These are phyloP conservation scores for Gossypium bickii DNA, from an alignment of 345 rosid genomes.

Conservation along the genomic window DNA sequence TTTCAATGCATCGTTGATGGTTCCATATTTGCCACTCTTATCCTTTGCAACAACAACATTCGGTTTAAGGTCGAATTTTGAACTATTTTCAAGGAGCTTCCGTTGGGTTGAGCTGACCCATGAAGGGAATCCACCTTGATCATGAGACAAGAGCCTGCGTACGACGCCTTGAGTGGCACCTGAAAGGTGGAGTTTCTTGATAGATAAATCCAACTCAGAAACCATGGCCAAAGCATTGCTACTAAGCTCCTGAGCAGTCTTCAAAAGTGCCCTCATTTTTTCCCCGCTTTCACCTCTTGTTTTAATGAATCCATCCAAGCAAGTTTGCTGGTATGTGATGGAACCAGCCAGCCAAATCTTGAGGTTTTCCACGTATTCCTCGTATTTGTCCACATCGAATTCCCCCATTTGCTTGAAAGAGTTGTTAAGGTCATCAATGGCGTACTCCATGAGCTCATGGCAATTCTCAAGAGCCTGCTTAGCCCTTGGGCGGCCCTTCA, in stretches of 20 bases:
- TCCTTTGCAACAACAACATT: slow-evolving; percentile 61
- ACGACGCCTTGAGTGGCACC: slow-evolving; percentile 9
- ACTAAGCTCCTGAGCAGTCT: slow-evolving; percentile 42
- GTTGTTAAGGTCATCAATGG: slow-evolving; percentile 48
- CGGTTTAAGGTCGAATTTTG: slow-evolving; percentile 29
- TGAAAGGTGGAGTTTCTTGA: slow-evolving; percentile 23
- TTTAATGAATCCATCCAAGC: slow-evolving; percentile 63
- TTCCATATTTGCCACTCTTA: slow-evolving; percentile 61
- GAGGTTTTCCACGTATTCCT: slow-evolving; percentile 42
- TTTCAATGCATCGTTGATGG: slow-evolving; percentile 47
- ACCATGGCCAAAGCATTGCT: slow-evolving; percentile 78
- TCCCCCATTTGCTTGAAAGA: slow-evolving; percentile 37
- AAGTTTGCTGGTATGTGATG: slow-evolving; percentile 64
- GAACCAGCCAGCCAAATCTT: slow-evolving; percentile 73
- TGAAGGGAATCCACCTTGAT: slow-evolving; percentile 30
- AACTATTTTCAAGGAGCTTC: slow-evolving; percentile 28
- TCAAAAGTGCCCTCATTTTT: slow-evolving; percentile 43
- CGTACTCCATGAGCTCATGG: slow-evolving; percentile 41
- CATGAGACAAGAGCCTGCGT: slow-evolving; percentile 29
- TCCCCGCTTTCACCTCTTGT: slow-evolving; percentile 35
- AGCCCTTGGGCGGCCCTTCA: slow-evolving; percentile 48
- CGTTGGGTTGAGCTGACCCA: slow-evolving; percentile 43
- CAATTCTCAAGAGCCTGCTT: slow-evolving; percentile 52
- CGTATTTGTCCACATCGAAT: slow-evolving; percentile 30
- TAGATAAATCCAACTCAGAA: slow-evolving; percentile 31